These are phyloP conservation scores for Blastomyces percursus DNA, from an alignment of 2,329 filamentous ascomycete species.

Conservation along the genomic window DNA sequence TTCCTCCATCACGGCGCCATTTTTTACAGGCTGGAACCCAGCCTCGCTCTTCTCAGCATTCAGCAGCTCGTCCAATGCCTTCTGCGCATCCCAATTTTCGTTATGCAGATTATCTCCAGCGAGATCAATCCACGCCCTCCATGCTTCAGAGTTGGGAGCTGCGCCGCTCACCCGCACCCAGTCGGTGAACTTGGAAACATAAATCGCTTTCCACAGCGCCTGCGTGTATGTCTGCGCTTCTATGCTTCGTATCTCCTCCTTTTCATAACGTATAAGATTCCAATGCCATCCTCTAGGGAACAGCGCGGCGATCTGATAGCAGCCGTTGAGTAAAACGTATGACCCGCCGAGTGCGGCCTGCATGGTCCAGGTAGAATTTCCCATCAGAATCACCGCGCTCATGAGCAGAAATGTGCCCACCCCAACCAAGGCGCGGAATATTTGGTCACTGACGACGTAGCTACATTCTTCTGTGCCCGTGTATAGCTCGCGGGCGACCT, in stretches of 20 bases:
- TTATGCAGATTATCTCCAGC: constrained; percentile 14
- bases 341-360: constrained; percentile 48
- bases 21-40: constrained; percentile 2
- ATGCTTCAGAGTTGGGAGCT: constrained; percentile 43
- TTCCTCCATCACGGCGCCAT: neutral
- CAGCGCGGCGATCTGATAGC: constrained; percentile 49
- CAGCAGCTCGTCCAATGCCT: constrained; percentile 1
- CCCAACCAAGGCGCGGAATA: constrained; percentile 46
- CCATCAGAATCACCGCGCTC: constrained; percentile 50
- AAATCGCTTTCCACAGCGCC: constrained; percentile 50
- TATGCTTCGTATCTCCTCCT: constrained; percentile 34
- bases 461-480: constrained; percentile 50
- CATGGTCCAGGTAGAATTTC: constrained; percentile 51
- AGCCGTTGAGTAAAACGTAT: constrained; percentile 50
- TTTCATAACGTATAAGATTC: constrained; percentile 46
- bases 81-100: constrained; percentile 10
- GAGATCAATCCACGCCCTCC: constrained; percentile 43
- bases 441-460: constrained; percentile 40
- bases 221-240: constrained; percentile 42
- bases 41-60: constrained; percentile 4
- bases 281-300: constrained; percentile 42
- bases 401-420: constrained; percentile 51
- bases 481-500: constrained; percentile 53
- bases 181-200: constrained; percentile 41
- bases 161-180: constrained; percentile 46